phyloP scores from a whole-genome alignment of 345 rosid genomes.

The Cardamine chenopodiifolia region DNA sequence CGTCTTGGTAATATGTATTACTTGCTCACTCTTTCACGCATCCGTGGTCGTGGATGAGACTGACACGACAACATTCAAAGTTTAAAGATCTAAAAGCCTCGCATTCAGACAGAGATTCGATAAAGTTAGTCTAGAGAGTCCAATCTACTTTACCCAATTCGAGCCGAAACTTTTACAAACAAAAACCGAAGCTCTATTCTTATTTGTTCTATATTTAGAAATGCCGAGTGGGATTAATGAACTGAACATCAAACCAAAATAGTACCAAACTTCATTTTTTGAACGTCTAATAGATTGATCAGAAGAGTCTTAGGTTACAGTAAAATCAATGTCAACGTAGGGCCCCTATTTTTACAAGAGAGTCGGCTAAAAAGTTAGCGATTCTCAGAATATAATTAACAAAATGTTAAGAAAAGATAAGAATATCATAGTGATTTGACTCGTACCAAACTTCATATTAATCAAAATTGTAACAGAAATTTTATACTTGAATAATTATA shows the following conservation, averaged over 20 bases:
- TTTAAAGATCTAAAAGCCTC: neutral
- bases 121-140: neutral
- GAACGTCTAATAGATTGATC: too few relatives aligned
- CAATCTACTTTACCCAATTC: neutral
- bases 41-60: slow-evolving; percentile 18
- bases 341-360: too few relatives aligned
- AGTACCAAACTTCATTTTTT: too few relatives aligned
- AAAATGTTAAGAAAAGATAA: too few relatives aligned
- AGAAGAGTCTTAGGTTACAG: too few relatives aligned
- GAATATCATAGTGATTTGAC: too few relatives aligned
- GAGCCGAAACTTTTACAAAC: neutral
- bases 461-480: neutral
- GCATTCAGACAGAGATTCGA: neutral
- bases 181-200: neutral
- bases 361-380: too few relatives aligned
- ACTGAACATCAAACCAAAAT: too few relatives aligned
- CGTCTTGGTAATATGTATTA: neutral
- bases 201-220: neutral
- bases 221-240: neutral
- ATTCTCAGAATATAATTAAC: too few relatives aligned
- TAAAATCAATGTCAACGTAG: too few relatives aligned
- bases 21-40: slow-evolving; percentile 20
- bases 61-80: slow-evolving; percentile 26
- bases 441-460: neutral
- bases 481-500: neutral